phyloP scores from a whole-genome alignment of 805 yeast genomes.

The Kluyveromyces siamensis region DNA sequence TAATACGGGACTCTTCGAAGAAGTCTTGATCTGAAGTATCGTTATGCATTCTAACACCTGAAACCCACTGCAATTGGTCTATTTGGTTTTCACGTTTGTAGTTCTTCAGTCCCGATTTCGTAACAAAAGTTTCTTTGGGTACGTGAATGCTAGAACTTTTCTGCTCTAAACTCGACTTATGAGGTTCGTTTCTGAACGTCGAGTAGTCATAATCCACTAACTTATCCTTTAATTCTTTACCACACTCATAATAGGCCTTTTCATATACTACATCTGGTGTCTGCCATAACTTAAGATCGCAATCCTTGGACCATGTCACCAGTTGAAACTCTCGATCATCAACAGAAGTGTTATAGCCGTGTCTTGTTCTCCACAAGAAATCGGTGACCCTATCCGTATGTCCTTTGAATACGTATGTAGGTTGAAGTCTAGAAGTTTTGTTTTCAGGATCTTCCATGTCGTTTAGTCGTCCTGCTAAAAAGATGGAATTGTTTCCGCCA shows the following conservation, averaged over 20 bases:
- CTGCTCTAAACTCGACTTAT: conserved; percentile 15
- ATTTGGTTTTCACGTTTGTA: conserved; percentile 30
- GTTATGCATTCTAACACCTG: conserved; percentile 67
- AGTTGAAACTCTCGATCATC: conserved; percentile 81
- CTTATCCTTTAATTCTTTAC: conserved; percentile 29
- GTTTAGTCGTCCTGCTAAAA: conserved; percentile 23
- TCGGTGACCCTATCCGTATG: conserved; percentile 82
- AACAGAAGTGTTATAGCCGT: conserved; percentile 33
- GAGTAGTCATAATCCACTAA: conserved; percentile 36
- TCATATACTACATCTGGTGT: conserved; percentile 40
- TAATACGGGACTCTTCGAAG: conserved; percentile 33
- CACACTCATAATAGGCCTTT: conserved; percentile 35
- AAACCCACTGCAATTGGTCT: conserved; percentile 81
- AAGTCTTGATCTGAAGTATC: conserved; percentile 29
- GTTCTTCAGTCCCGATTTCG: conserved; percentile 28
- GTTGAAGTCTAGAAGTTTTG: conserved; percentile 31
- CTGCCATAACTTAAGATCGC: conserved; percentile 79
- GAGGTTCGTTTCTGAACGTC: conserved; percentile 48
- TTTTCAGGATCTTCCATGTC: conserved; percentile 5
- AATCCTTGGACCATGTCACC: conserved; percentile 90
- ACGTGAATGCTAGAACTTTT: conserved; percentile 21
- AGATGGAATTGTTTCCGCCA: conserved; percentile 58
- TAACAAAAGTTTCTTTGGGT: conserved; percentile 31
- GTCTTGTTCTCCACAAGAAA: conserved; percentile 75
- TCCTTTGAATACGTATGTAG: conserved; percentile 60